A percentile compares a stretch with the other conserved stretches of the same genome.
Conservation (phyloP, 139 green algal genomes). For the Tetraselmis chui region DNA sequence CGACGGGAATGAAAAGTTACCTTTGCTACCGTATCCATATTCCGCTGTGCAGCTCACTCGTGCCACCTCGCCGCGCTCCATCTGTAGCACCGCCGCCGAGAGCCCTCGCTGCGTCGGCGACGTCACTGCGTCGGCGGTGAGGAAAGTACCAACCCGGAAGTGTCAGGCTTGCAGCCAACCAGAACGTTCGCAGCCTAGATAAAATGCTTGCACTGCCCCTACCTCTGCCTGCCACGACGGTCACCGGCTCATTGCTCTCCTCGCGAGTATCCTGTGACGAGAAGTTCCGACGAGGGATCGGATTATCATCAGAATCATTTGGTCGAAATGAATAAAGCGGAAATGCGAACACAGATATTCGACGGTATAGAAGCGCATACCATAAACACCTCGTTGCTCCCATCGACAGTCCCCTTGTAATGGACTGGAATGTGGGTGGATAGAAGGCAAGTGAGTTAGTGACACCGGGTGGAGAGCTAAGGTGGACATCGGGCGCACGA, state of each 20-base stretch:
- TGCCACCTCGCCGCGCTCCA: constrained; percentile 50
- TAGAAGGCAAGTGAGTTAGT: too few species aligned
- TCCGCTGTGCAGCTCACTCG: constrained; percentile 26
- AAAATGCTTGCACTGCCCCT: background rate
- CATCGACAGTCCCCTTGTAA: too few species aligned
- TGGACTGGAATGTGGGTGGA: too few species aligned
- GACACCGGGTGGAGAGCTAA: too few species aligned
- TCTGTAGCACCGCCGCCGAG: constrained; percentile 49
- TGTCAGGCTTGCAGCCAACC: background rate
- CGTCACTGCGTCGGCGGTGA: constrained; percentile 24
- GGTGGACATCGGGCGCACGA: too few species aligned
- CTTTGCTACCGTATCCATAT: constrained; percentile 44
- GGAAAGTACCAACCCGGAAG: background rate
- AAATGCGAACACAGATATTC: too few species aligned
- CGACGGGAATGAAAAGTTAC: constrained; percentile 75
- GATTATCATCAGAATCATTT: too few species aligned
- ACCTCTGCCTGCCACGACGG: constrained; percentile 61
- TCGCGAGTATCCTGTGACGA: background rate
- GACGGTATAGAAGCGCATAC: too few species aligned
- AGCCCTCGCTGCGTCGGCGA: constrained; percentile 41
- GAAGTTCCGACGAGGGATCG: too few species aligned
- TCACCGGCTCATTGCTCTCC: constrained; percentile 25
- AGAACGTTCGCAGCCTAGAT: background rate
- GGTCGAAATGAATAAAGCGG: too few species aligned
- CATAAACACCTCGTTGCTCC: too few species aligned